A percentile compares a stretch with the other conserved stretches of the same genome.
Conservation (phyloP, 345 rosid genomes). For the Syzygium aromaticum region DNA sequence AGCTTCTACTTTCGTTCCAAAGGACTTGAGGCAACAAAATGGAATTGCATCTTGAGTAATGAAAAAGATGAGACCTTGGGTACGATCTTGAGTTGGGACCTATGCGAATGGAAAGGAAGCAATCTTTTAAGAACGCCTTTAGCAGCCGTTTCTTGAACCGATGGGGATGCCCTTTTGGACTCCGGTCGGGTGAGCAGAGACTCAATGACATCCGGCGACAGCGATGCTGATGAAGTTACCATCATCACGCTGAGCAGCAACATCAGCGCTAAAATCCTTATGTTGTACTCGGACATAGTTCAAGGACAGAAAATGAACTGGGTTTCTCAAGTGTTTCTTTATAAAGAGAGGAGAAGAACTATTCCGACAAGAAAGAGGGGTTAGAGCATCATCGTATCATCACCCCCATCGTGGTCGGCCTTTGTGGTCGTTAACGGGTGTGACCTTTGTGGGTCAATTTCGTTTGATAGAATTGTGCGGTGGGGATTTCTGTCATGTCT, state of each 20-base stretch:
- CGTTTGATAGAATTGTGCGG: no score
- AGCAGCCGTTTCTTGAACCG: constrained; percentile 66
- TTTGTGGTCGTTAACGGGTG: no score
- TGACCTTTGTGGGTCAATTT: no score
- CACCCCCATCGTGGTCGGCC: background rate
- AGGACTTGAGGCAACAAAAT: background rate
- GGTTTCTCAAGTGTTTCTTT: background rate
- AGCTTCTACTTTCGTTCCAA: background rate
- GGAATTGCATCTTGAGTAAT: background rate
- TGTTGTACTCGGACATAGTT: background rate
- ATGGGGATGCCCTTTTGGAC: constrained; percentile 39
- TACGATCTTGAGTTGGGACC: constrained; percentile 62
- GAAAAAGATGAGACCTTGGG: constrained; percentile 41
- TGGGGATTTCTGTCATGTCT: background rate
- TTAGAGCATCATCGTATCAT: background rate
- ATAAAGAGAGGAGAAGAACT: background rate
- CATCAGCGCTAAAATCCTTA: constrained; percentile 2
- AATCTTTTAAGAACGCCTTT: constrained; percentile 55
- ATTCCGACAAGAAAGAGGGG: background rate
- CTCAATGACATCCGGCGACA: constrained; percentile 20
- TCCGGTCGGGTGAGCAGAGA: constrained; percentile 46
- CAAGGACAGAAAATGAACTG: background rate
- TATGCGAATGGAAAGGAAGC: constrained; percentile 50
- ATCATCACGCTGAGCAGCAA: constrained; percentile 4
- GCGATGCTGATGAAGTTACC: constrained; percentile 7